Evolutionary conservation across 352 stramenopile genomes (phyloP).

Genomic region (Phytopythium delawarense): DNA sequence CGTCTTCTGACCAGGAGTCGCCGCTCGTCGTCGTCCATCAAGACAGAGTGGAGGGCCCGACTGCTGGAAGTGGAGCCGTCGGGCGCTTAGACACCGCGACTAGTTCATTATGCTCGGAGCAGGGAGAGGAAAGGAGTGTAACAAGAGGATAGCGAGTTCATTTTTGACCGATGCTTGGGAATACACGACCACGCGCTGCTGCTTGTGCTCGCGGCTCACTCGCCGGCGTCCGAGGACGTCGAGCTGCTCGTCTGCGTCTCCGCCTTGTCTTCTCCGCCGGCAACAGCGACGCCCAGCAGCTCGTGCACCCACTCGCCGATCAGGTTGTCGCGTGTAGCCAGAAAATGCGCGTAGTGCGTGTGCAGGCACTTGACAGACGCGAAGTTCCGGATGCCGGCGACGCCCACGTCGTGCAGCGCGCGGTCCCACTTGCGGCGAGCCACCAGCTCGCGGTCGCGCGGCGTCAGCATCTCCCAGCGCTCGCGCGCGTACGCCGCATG

Average conservation of each 20-base stretch:
- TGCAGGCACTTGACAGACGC: conserved; percentile 69
- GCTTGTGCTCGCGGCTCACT: not conserved
- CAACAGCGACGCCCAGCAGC: conserved; percentile 24
- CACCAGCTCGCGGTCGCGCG: conserved; percentile 33
- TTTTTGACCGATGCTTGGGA: not conserved
- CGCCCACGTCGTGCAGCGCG: conserved; percentile 44
- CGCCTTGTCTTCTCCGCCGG: conserved; percentile 9
- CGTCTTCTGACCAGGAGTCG: conserved; percentile 7
- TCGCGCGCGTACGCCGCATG: conserved; percentile 43
- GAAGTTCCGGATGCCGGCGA: conserved; percentile 54
- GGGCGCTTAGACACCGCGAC: not conserved
- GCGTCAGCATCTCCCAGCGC: conserved; percentile 48
- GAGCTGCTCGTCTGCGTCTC: conserved; percentile 6
- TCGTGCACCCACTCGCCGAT: conserved; percentile 67
- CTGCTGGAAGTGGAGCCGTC: not conserved
- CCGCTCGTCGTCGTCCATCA: not conserved
- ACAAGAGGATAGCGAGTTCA: conserved; percentile 11
- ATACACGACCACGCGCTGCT: not conserved
- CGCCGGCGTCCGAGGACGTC: conserved; percentile 3
- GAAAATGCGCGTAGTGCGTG: conserved; percentile 68
- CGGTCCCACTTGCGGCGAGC: conserved; percentile 32
- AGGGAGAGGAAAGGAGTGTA: conserved; percentile 7
- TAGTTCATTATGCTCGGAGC: not conserved
- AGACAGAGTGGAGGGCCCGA: not conserved
- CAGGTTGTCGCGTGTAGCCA: conserved; percentile 46